Conservation (phyloP, 441 rosid genomes). For the Macaranga tanarius region DNA sequence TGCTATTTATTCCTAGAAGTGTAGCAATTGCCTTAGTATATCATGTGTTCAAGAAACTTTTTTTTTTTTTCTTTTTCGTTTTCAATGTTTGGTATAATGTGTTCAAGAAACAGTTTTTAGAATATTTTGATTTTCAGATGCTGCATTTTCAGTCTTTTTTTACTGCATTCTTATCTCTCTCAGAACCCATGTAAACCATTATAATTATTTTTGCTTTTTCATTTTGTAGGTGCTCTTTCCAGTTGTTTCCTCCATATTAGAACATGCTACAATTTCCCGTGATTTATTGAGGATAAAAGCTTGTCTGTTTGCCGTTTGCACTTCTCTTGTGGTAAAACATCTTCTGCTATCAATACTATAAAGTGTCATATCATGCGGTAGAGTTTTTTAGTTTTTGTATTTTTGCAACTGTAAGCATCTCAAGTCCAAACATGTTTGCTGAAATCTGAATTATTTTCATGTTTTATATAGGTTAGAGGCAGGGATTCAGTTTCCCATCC, state of each 20-base stretch:
- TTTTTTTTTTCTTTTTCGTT: not conserved
- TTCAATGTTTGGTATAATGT: not conserved
- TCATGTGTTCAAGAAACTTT: not conserved
- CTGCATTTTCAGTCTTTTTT: not conserved
- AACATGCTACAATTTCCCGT: conserved; percentile 42
- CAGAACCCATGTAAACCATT: not conserved
- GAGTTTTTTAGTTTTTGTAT: not conserved
- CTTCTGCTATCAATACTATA: conserved; percentile 12
- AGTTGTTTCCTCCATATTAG: conserved; percentile 47
- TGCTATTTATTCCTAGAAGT: not conserved
- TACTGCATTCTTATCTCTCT: not conserved
- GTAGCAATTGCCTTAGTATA: not conserved
- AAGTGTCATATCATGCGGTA: not conserved
- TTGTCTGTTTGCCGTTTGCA: conserved; percentile 80
- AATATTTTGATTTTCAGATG: not conserved
- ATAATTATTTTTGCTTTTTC: conserved; percentile 20
- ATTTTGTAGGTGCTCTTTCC: conserved; percentile 71
- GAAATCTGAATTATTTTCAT: conserved; percentile 25
- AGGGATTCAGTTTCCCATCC: conserved; percentile 52
- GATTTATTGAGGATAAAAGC: conserved; percentile 67
- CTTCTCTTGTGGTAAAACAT: conserved; percentile 71
- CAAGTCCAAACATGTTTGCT: conserved; percentile 4
- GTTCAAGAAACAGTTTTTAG: not conserved
- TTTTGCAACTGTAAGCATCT: not conserved
- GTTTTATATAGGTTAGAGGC: conserved; percentile 56